Evolutionary conservation across 73 alveolate genomes (phyloP).

Genomic region (Paraurostyla sp.): DNA sequence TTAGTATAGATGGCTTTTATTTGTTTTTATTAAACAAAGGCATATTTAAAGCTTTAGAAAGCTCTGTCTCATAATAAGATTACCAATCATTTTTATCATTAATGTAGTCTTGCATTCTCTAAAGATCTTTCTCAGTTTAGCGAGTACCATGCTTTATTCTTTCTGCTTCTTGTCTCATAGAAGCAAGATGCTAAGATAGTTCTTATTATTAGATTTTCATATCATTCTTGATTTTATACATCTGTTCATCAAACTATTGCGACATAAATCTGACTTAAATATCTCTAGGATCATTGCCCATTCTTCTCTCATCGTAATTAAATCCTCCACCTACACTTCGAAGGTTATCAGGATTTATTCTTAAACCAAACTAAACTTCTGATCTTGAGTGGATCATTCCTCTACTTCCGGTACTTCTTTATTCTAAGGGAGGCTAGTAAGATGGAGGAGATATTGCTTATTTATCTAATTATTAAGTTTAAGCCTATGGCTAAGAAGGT

Average conservation of each 20-base stretch:
- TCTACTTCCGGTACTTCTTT: too few species aligned
- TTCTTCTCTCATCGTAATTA: background rate
- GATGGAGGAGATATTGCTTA: slow-evolving; percentile 36
- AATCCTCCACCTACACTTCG: slow-evolving; percentile 15
- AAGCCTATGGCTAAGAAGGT: too few species aligned
- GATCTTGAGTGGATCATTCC: slow-evolving; percentile 38
- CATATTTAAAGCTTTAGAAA: slow-evolving; percentile 31
- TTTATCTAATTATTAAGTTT: background rate
- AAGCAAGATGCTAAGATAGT: background rate
- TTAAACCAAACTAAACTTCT: too few species aligned
- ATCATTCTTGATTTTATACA: slow-evolving; percentile 21
- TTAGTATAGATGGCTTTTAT: too few species aligned
- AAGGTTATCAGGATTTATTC: too few species aligned
- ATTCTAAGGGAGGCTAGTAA: too few species aligned
- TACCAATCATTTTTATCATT: slow-evolving; percentile 22
- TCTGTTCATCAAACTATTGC: slow-evolving; percentile 15
- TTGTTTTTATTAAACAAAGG: background rate
- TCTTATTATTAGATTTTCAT: slow-evolving; percentile 21
- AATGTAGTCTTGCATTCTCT: slow-evolving; percentile 1
- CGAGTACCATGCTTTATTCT: slow-evolving; percentile 2
- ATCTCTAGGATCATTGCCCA: slow-evolving; percentile 41
- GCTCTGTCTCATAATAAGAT: slow-evolving; percentile 5
- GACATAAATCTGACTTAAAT: slow-evolving; percentile 9
- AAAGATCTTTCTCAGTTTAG: background rate
- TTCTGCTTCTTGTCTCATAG: background rate